A percentile compares a stretch with the other conserved stretches of the same genome.
These are phyloP conservation scores for Beauveria varroae DNA, from an alignment of 2,329 filamentous ascomycete species.

Conservation along the genomic window DNA sequence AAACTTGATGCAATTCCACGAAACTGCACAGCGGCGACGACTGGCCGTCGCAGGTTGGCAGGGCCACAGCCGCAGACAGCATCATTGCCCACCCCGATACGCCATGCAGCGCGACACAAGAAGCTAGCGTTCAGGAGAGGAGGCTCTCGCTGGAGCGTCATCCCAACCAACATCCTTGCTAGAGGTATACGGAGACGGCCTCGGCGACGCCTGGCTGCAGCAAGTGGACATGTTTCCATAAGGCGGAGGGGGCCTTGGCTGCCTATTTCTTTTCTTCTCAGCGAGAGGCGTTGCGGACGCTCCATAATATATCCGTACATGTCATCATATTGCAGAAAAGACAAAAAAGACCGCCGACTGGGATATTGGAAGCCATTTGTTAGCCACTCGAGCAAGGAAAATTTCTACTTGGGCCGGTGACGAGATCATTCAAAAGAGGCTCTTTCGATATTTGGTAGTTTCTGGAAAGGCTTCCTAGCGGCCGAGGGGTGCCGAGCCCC, in stretches of 20 bases:
- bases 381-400: background rate
- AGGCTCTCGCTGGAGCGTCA: background rate
- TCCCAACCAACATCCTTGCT: background rate
- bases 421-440: background rate
- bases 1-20: background rate
- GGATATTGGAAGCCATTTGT: background rate
- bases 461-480: background rate
- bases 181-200: background rate
- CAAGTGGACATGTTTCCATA: slow-evolving; percentile 2
- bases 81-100: background rate
- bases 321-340: slow-evolving; percentile 3
- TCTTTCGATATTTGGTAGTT: background rate
- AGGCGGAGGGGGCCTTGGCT: background rate
- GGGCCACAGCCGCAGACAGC: background rate
- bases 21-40: background rate
- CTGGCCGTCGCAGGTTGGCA: background rate
- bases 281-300: background rate
- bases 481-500: background rate
- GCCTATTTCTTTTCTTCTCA: background rate
- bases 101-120: background rate
- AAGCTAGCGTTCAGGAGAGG: background rate
- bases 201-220: background rate
- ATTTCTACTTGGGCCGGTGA: slow-evolving; percentile 4
- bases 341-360: background rate
- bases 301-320: slow-evolving; percentile 7